phyloP scores from a whole-genome alignment of 345 rosid genomes.

The Rhizophora apiculata region DNA sequence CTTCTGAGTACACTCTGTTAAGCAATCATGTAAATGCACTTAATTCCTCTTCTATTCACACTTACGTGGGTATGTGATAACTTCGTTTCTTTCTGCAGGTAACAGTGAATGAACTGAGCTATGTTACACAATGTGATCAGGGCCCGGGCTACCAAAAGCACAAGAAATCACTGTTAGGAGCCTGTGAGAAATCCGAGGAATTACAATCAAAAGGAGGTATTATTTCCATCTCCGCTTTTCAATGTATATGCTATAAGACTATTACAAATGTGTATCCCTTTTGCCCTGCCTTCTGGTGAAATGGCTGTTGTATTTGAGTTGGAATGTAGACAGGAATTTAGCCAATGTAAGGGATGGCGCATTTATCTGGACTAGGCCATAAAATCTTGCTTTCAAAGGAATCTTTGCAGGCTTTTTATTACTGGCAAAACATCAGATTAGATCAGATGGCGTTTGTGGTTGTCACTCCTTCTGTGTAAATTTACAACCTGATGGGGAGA shows the following conservation, averaged over 20 bases:
- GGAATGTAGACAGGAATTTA: background rate
- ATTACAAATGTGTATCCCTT: background rate
- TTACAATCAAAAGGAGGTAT: constrained; percentile 33
- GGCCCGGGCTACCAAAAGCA: constrained; percentile 10
- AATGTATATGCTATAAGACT: background rate
- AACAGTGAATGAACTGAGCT: constrained; percentile 48
- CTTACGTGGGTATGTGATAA: background rate
- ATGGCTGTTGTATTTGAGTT: background rate
- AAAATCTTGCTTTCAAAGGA: background rate
- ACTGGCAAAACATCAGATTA: background rate
- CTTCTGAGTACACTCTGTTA: background rate
- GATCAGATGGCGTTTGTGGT: too few relatives aligned
- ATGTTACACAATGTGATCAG: constrained; percentile 35
- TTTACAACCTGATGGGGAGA: too few relatives aligned
- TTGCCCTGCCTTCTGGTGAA: background rate
- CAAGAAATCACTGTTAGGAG: constrained; percentile 8
- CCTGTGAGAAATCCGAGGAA: background rate
- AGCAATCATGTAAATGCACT: background rate
- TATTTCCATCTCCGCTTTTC: background rate
- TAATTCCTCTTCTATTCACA: background rate
- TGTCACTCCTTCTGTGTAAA: too few relatives aligned
- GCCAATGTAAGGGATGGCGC: background rate
- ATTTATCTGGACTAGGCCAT: too few relatives aligned
- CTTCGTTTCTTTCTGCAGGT: constrained; percentile 40
- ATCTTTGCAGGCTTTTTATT: background rate